Evolutionary conservation across 306 rosid genomes (phyloP).

Genomic region (Benincasa hispida): DNA sequence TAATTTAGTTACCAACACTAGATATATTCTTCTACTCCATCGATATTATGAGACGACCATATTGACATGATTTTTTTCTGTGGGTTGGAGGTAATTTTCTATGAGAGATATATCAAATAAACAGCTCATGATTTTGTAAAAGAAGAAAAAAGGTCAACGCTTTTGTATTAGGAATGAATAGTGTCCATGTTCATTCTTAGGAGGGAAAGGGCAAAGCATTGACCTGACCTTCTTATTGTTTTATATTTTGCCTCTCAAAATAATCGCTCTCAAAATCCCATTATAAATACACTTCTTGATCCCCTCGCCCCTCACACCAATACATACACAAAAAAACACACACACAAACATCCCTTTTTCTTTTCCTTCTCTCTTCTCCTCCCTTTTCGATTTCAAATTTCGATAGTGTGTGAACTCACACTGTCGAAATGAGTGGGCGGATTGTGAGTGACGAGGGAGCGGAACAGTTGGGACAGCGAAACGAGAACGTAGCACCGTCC

Average conservation of each 20-base stretch:
- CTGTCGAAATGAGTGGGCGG: neutral
- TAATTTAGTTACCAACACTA: no score
- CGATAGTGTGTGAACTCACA: neutral
- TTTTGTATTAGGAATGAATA: constrained; percentile 1
- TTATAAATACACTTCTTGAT: neutral
- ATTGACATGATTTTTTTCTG: no score
- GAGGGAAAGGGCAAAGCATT: neutral
- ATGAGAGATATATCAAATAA: neutral
- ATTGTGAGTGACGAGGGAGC: neutral
- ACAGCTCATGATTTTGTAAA: neutral
- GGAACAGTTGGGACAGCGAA: neutral
- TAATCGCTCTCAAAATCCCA: neutral
- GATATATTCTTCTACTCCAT: no score
- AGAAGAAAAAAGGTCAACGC: neutral
- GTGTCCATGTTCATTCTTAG: neutral
- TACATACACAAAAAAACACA: neutral
- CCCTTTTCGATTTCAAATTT: neutral
- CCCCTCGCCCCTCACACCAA: neutral
- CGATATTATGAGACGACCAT: no score
- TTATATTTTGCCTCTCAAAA: neutral
- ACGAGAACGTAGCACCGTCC: neutral
- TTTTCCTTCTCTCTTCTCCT: neutral
- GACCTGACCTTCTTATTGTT: neutral
- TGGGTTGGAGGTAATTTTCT: no score
- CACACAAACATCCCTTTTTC: neutral